These are phyloP conservation scores for Aschersonia sp. DNA, from an alignment of 2,329 filamentous ascomycete species.

Conservation along the genomic window DNA sequence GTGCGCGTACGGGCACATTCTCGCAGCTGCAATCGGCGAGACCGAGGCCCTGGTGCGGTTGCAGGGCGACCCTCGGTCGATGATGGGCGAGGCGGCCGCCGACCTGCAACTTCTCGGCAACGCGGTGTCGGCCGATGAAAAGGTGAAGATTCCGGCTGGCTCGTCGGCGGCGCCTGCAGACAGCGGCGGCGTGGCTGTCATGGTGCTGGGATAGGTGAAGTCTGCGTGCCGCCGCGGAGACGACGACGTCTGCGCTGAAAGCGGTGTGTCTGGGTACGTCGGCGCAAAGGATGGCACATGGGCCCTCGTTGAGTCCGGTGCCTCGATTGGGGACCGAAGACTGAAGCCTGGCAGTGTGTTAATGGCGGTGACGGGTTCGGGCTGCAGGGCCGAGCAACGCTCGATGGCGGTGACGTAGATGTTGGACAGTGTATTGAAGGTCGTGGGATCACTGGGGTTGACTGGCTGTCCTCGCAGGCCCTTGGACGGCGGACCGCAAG, in stretches of 20 bases:
- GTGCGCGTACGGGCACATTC: conserved; percentile 36
- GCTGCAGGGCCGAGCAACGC: conserved; percentile 33
- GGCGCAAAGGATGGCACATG: conserved; percentile 29
- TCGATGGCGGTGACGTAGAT: conserved; percentile 49
- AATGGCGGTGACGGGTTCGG: conserved; percentile 35
- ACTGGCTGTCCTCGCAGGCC: conserved; percentile 19
- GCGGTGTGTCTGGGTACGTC: conserved; percentile 38
- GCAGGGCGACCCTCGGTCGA: conserved; percentile 6
- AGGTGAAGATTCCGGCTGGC: conserved; percentile 28
- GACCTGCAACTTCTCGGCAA: background rate
- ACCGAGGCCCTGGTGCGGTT: conserved; percentile 1
- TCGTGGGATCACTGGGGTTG: conserved; percentile 44
- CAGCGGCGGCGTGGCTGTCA: conserved; percentile 45
- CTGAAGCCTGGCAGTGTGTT: conserved; percentile 22
- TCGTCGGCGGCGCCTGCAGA: conserved; percentile 37
- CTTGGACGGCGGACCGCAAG: conserved; percentile 20
- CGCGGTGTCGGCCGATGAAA: conserved; percentile 21
- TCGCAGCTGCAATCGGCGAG: background rate
- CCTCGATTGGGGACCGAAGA: conserved; percentile 14
- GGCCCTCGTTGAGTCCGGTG: conserved; percentile 16
- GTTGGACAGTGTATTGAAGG: conserved; percentile 53
- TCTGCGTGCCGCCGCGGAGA: conserved; percentile 18
- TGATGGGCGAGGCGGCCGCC: conserved; percentile 3
- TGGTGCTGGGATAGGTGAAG: conserved; percentile 36
- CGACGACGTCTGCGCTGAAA: conserved; percentile 35